Base-by-base conservation (phyloP, 345 rosid genomes). In the Acer campestre region DNA sequence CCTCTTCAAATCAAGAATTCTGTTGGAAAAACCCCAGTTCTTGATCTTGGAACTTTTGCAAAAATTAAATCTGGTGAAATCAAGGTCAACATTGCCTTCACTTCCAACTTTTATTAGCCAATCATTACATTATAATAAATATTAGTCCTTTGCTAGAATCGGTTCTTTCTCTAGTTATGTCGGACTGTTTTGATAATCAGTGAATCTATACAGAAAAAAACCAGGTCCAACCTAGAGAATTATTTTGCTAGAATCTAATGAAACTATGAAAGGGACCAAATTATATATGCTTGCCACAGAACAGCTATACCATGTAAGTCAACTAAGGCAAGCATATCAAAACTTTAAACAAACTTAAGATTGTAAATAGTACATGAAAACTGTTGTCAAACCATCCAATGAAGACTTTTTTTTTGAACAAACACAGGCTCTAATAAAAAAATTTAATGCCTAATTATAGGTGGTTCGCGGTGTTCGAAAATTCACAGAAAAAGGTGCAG, bases 1-100 rank as follows among this genome's bases (percentile, higher is more conserved):
- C 96, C 96, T 11, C 76, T 90, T n/a, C 88, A 87, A 78, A 84
- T 83, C 16, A 92, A 92, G 80, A 90, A 79, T 25, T 77, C 83
- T 7, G 78, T 85, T 35, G 96, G 96, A 18, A 92, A 87, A 78
- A 88, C 86, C 67, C 96, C 96, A 17, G 94, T 90, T 73, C 84
- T 92, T 46, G 96, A 92, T 61, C 87, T 85, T 23, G 96, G 96
- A 49, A 86, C 92, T 22, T 82, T 87, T 20, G 76, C 86, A 4
- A 89, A 82, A 75, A 88, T 92, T 17, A 87, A 80, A 73, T 80
- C 89, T 25, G 92, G 94, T 42, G 83, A 82, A 73, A 92, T 90
- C 80, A 84, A 87, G 91, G 96, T 91, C 78, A 73, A 65, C 25
- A 3, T 2, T 25, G 7, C 13, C 0, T 61, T 12, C 51, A 12